A percentile compares a stretch with the other conserved stretches of the same genome.
phyloP scores from a whole-genome alignment of 2,329 filamentous ascomycete species.

The Xenoacremonium recifei region DNA sequence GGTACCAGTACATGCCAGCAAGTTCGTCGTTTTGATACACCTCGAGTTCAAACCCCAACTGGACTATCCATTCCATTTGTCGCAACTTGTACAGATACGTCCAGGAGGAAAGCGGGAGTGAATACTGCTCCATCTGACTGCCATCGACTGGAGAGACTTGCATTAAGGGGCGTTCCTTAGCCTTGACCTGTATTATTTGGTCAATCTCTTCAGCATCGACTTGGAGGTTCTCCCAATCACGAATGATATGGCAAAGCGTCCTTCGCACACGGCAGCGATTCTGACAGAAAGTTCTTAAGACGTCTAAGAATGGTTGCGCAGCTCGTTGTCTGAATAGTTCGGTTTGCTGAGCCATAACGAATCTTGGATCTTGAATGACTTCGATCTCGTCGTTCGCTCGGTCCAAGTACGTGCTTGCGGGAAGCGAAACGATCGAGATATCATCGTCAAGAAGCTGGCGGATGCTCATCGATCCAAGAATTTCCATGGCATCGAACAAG shows the following conservation, averaged over 20 bases:
- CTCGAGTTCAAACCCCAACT: slow-evolving; percentile 91
- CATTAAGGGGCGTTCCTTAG: slow-evolving; percentile 59
- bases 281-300: slow-evolving; percentile 81
- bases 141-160: slow-evolving; percentile 36
- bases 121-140: slow-evolving; percentile 53
- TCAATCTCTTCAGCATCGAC: slow-evolving; percentile 78
- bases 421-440: slow-evolving; percentile 73
- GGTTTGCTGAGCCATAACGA: slow-evolving; percentile 71
- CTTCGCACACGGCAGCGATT: slow-evolving; percentile 89
- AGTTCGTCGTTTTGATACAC: slow-evolving; percentile 86
- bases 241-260: slow-evolving; percentile 79
- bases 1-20: slow-evolving; percentile 86
- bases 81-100: slow-evolving; percentile 86
- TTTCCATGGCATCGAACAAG: slow-evolving; percentile 69
- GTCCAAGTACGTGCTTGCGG: slow-evolving; percentile 68
- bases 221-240: slow-evolving; percentile 83
- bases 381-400: slow-evolving; percentile 75
- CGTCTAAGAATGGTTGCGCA: slow-evolving; percentile 74
- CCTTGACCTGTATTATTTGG: slow-evolving; percentile 59
- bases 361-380: slow-evolving; percentile 68
- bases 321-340: slow-evolving; percentile 63
- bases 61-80: slow-evolving; percentile 82
- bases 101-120: slow-evolving; percentile 83
- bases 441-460: slow-evolving; percentile 79
- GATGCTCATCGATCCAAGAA: slow-evolving; percentile 66